Evolutionary conservation across 2,329 filamentous ascomycete species (phyloP).

Genomic region (Penicillium sp.): DNA sequence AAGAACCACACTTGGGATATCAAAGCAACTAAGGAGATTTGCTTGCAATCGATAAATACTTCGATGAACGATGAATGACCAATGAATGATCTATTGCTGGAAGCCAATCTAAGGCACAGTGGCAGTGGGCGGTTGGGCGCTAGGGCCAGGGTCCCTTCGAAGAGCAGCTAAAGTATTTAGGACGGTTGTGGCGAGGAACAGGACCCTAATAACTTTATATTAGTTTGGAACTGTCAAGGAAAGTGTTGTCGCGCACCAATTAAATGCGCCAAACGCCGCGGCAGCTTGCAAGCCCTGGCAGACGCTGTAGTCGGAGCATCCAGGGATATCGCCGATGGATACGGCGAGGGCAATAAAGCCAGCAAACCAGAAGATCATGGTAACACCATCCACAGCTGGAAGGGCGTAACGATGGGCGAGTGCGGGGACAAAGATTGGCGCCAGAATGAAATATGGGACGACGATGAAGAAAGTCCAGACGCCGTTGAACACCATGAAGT

Average conservation of each 20-base stretch:
- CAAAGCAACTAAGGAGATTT: too few species aligned
- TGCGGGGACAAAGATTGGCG: slow-evolving; percentile 66
- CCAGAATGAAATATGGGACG: slow-evolving; percentile 71
- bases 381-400: slow-evolving; percentile 71
- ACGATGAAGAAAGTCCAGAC: slow-evolving; percentile 75
- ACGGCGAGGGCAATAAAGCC: slow-evolving; percentile 80
- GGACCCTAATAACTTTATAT: slow-evolving; percentile 29
- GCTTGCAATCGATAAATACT: too few species aligned
- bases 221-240: slow-evolving; percentile 3
- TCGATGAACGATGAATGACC: neutral
- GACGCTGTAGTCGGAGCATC: slow-evolving; percentile 57
- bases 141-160: slow-evolving; percentile 29
- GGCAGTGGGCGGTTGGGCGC: slow-evolving; percentile 29
- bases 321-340: slow-evolving; percentile 59
- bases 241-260: slow-evolving; percentile 45
- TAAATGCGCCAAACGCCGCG: slow-evolving; percentile 53
- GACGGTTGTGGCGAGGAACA: slow-evolving; percentile 57
- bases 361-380: slow-evolving; percentile 88
- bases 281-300: slow-evolving; percentile 65
- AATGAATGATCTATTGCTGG: neutral
- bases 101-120: slow-evolving; percentile 11
- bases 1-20: neutral
- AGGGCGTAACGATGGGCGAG: slow-evolving; percentile 69
- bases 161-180: slow-evolving; percentile 55
- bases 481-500: slow-evolving; percentile 80